Evolutionary conservation across 495 filamentous ascomycete species (phyloP), one percentile per base, ranked within the genome.

Genomic region (Hypoxylon rickii): DNA sequence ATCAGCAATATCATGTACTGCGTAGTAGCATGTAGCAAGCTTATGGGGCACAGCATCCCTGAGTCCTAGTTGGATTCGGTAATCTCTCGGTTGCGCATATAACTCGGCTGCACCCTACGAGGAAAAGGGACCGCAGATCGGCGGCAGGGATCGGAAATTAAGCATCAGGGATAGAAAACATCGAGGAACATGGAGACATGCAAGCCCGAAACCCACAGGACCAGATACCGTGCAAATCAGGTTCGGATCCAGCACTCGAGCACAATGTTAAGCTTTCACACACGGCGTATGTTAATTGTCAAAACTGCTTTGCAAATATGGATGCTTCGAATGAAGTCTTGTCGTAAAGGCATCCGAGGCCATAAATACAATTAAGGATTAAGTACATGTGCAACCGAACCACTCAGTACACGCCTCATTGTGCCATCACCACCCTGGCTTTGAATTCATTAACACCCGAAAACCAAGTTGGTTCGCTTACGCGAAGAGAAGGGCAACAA

Each of bases 401-500:
- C 47, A 29, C 50, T 42, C n/a, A 52, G 50, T 48, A 54, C 56
- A 44, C 46, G 51, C 52, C 51, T 55, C 58, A 49, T 57, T 44
- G 45, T 57, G 59, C 58, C 61, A 41, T 58, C 15, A 49, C 61
- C 63, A 20, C 50, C 54, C 37, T 43, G 60, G 56, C 67, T 47
- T 61, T 51, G 7, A 51, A 57, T 60, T 48, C 46, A 64, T 65
- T 50, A 55, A 63, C 55, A 61, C n/a, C n/a, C n/a, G 37, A 32
- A 47, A 57, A 19, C 39, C 7, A 12, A 45, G 17, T 26, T 37
- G 69, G 76, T 83, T 83, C 65, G 73, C 75, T 29, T 29, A 29
- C 60, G 73, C 76, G 65, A 83, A 69, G 74, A 79, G 38, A 52
- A 77, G 53, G 61, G 79, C 79, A 51, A 67, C 75, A 53, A 76